Conservation (phyloP, 2,329 filamentous ascomycete genomes). For the Clonostachys chloroleuca region DNA sequence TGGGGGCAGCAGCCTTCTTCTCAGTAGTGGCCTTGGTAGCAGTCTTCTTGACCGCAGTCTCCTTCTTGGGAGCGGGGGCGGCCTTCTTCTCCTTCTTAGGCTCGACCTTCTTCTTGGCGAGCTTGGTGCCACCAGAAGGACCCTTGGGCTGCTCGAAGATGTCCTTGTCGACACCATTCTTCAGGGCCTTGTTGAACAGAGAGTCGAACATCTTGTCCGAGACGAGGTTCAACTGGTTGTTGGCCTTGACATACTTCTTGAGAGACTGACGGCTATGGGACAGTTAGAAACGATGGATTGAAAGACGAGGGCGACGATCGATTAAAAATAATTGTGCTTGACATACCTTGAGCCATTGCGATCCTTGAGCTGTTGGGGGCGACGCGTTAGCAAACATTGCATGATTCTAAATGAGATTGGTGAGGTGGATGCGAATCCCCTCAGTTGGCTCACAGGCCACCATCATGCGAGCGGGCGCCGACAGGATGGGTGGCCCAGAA, state of each 20-base stretch:
- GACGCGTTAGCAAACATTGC: slow-evolving; percentile 28
- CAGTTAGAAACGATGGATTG: no score
- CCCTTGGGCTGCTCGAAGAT: slow-evolving; percentile 89
- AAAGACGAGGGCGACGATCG: no score
- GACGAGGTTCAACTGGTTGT: slow-evolving; percentile 40
- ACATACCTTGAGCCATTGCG: slow-evolving; percentile 49
- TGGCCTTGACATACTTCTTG: slow-evolving; percentile 57
- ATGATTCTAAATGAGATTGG: slow-evolving; percentile 5
- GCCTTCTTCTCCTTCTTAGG: slow-evolving; percentile 32
- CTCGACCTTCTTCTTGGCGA: slow-evolving; percentile 68
- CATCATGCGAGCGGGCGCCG: background rate
- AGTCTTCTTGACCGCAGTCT: slow-evolving; percentile 23
- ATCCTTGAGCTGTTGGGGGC: slow-evolving; percentile 49
- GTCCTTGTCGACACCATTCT: slow-evolving; percentile 79
- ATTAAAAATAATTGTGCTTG: no score
- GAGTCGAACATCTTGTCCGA: slow-evolving; percentile 57
- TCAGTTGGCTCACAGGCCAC: no score
- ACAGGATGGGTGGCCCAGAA: slow-evolving; percentile 23
- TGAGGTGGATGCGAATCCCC: slow-evolving; percentile 3
- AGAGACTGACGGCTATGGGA: slow-evolving; percentile 48
- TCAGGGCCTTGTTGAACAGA: slow-evolving; percentile 83
- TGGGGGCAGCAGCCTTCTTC: slow-evolving; percentile 22
- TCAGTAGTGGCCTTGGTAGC: slow-evolving; percentile 43
- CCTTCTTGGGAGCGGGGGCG: slow-evolving; percentile 23
- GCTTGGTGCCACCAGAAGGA: slow-evolving; percentile 86